Base-by-base conservation (phyloP, 345 rosid species). In the Gynandropsis gynandra region DNA sequence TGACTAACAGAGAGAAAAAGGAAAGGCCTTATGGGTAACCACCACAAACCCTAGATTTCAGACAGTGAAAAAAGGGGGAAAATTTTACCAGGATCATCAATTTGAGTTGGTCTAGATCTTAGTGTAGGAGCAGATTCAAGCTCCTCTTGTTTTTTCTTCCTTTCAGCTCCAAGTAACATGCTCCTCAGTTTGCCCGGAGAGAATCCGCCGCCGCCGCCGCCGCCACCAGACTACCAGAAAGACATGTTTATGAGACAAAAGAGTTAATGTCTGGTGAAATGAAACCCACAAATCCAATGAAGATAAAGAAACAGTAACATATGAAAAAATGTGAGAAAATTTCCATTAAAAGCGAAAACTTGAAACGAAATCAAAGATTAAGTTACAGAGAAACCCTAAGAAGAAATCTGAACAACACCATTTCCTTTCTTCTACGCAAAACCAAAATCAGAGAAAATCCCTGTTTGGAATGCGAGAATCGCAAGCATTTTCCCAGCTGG, bases 171-270 rank as follows among this genome's bases (percentile, higher is more conserved):
- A 19, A 77, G 56, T 34, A 88, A 71, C 77, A 85, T 85, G 44
- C 20, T 76, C 69, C 95, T 75, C 50, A 88, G 62, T 65, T 88
- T 88, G 20, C 77, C 82, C 1, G 95, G 92, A 1, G 97, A 84
- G 52, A 88, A 74, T 14, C 80, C 83, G 8, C 93, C 80, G 52
- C 82, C 77, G 36, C 66, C 74, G 11, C 80, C 83, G 8, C 93
- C 80, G 52, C 82, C 77, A 39, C 66, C 74, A 13, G 78, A 74
- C 75, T 70, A 69, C 50, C 50, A 52, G 10, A 10, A 56, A 50
- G 36, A 52, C 59, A 56, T 52, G n/a, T 34, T 21, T 50, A 52
- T 40, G 53, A 24, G 57, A 18, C 34, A 13, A 46, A 8, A 39
- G 33, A 46, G 7, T 1, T 40, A 37, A 27, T 42, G 24, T 37